These are phyloP conservation scores for Trichoderma koningiopsis DNA, from an alignment of 2,329 filamentous ascomycete species.

Conservation along the genomic window DNA sequence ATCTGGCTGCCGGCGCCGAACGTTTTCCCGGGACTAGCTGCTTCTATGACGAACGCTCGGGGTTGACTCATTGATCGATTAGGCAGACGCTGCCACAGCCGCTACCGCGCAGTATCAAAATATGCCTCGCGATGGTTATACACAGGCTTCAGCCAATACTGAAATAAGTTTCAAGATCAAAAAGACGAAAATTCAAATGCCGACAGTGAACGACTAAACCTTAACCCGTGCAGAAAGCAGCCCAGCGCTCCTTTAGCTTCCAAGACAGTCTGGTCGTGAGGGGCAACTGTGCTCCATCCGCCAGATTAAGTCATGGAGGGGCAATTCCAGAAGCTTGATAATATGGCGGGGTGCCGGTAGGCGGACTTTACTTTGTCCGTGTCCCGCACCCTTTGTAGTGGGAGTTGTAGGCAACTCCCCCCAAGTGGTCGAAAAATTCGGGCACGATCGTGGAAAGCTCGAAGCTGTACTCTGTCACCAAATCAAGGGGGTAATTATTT, in stretches of 20 bases:
- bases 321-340: conserved; percentile 21
- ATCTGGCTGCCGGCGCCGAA: background rate
- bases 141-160: background rate
- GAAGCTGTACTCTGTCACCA: conserved; percentile 37
- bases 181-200: background rate
- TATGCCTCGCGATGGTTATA: background rate
- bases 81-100: conserved; percentile 7
- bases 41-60: conserved; percentile 8
- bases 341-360: conserved; percentile 27
- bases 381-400: conserved; percentile 34
- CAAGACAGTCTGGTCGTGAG: conserved; percentile 14
- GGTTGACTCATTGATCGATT: conserved; percentile 17
- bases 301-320: conserved; percentile 28
- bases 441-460: conserved; percentile 35
- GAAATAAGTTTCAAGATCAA: background rate
- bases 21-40: conserved; percentile 1
- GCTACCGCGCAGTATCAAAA: background rate
- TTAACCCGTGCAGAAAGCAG: background rate
- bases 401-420: conserved; percentile 34
- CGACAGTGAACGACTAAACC: background rate
- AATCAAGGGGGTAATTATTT: conserved; percentile 31
- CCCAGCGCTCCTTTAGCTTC: background rate
- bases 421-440: conserved; percentile 40
- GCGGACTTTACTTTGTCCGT: conserved; percentile 42
- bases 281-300: conserved; percentile 32